These are phyloP conservation scores for Bremia lactucae DNA, from an alignment of 352 stramenopile genomes.

Conservation along the genomic window DNA sequence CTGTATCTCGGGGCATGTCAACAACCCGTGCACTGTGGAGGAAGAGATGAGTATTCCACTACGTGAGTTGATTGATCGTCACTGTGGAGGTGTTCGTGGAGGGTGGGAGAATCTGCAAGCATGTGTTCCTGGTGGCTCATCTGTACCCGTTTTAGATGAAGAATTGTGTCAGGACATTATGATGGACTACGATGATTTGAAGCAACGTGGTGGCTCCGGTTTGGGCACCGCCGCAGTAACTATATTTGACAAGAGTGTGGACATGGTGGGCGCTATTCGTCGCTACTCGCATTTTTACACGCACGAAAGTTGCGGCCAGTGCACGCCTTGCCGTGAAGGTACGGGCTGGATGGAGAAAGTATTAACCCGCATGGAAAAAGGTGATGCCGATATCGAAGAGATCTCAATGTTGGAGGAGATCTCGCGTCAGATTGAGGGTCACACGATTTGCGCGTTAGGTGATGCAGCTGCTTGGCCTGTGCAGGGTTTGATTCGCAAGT, in stretches of 20 bases:
- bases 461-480: constrained; percentile 99
- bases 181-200: constrained; percentile 99
- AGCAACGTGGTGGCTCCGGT: constrained; percentile 89
- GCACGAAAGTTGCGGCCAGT: constrained; percentile 99
- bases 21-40: constrained; percentile 98
- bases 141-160: constrained; percentile 93
- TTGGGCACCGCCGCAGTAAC: constrained; percentile 97
- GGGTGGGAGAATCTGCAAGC: constrained; percentile 99
- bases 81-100: constrained; percentile 96
- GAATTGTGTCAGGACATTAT: constrained; percentile 92
- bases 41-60: constrained; percentile 98
- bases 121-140: constrained; percentile 95
- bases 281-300: constrained; percentile 99
- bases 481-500: constrained; percentile 97
- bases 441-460: constrained; percentile 99
- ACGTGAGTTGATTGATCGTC: constrained; percentile 96
- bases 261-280: constrained; percentile 98
- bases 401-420: constrained; percentile 99
- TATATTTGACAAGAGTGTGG: constrained; percentile 99
- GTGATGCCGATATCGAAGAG: constrained; percentile 95
- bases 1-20: constrained; percentile 99
- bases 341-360: constrained; percentile 97
- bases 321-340: constrained; percentile 97
- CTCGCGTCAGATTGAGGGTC: constrained; percentile 97
- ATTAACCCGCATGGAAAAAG: constrained; percentile 96